Evolutionary conservation across 306 rosid genomes (phyloP).

Genomic region (Medicago lupulina): DNA sequence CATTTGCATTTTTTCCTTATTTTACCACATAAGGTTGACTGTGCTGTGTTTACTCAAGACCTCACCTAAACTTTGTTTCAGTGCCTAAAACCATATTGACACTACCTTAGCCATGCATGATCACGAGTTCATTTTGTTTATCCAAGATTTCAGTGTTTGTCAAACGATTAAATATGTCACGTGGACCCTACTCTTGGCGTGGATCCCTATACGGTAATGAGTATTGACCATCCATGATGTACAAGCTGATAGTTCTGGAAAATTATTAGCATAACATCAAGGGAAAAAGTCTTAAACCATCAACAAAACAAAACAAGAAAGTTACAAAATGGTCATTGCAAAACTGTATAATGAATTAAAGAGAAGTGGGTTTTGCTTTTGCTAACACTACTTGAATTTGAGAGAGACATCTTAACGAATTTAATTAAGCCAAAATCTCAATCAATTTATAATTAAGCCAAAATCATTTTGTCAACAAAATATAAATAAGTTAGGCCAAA

Average conservation of each 20-base stretch:
- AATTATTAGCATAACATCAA: not conserved
- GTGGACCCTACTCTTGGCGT: too few relatives aligned
- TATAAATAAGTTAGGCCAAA: too few relatives aligned
- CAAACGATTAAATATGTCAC: too few relatives aligned
- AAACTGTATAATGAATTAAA: slow-evolving; percentile 17
- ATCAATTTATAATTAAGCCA: slow-evolving; percentile 19
- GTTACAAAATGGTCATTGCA: not conserved
- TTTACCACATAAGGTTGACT: not conserved
- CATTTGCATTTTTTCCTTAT: not conserved
- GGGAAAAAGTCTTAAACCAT: not conserved
- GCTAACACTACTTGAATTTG: slow-evolving; percentile 35
- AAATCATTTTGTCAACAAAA: not conserved
- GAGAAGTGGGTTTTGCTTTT: slow-evolving; percentile 38
- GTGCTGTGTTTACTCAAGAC: not conserved
- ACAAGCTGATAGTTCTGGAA: too few relatives aligned
- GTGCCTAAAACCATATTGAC: too few relatives aligned
- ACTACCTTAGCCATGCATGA: too few relatives aligned
- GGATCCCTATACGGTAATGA: too few relatives aligned
- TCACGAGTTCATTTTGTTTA: too few relatives aligned
- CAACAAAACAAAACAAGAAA: not conserved
- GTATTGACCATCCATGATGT: too few relatives aligned
- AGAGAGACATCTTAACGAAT: slow-evolving; percentile 52
- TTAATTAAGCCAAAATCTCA: slow-evolving; percentile 43
- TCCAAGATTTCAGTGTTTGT: too few relatives aligned
- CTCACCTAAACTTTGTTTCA: not conserved